phyloP scores from a whole-genome alignment of 768 basidiomycete genomes.

The Dictyophora rubrovolvata region DNA sequence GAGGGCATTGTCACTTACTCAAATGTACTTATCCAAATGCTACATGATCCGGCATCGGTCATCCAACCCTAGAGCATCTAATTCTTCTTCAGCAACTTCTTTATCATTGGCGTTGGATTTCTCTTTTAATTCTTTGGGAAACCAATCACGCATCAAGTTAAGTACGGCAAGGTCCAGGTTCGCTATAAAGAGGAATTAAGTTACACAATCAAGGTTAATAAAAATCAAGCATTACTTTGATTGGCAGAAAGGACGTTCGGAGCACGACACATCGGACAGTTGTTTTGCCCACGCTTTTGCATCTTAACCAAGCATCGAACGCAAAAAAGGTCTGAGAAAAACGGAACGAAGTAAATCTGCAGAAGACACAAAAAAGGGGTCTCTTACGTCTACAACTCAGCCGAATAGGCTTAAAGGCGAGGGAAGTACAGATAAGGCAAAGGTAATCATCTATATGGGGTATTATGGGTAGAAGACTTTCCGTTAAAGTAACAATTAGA shows the following conservation, averaged over 20 bases:
- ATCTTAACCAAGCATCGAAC: conserved; percentile 73
- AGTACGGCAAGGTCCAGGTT: conserved; percentile 73
- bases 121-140: conserved; percentile 67
- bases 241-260: conserved; percentile 69
- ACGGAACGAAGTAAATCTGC: background rate
- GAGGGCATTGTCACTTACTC: too few species aligned
- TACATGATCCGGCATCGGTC: background rate
- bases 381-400: conserved; percentile 64
- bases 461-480: conserved; percentile 70
- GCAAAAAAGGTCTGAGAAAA: conserved; percentile 16
- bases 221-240: conserved; percentile 39
- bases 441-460: conserved; percentile 77
- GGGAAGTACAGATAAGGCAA: conserved; percentile 78
- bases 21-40: too few species aligned
- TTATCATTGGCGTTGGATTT: conserved; percentile 68
- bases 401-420: conserved; percentile 89
- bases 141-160: conserved; percentile 89
- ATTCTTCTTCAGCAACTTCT: conserved; percentile 63
- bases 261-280: conserved; percentile 81
- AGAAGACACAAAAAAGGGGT: background rate
- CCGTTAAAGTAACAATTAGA: conserved; percentile 74
- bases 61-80: conserved; percentile 50
- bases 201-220: background rate
- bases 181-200: conserved; percentile 27
- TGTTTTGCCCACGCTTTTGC: conserved; percentile 65